Conservation (phyloP, 2,329 filamentous ascomycete species). For the Aspergillus niger region DNA sequence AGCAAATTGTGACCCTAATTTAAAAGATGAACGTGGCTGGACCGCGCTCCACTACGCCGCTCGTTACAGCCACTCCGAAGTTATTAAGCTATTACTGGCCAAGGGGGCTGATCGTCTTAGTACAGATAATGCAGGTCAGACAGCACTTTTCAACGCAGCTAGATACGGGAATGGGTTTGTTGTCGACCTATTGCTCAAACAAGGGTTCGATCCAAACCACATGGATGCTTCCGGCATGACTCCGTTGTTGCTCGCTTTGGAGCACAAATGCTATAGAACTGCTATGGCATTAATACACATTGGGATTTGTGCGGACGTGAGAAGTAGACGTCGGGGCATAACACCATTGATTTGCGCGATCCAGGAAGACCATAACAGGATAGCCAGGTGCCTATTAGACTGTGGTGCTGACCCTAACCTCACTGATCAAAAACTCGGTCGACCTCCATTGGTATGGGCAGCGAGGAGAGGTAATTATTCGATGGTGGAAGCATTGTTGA, state of each 20-base stretch:
- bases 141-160: neutral
- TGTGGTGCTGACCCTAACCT: neutral
- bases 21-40: neutral
- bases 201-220: neutral
- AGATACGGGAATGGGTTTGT: neutral
- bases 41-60: neutral
- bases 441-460: neutral
- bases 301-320: neutral
- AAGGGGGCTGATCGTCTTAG: neutral
- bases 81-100: neutral
- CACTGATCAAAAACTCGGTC: neutral
- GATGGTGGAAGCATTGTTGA: neutral
- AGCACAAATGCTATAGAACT: no score
- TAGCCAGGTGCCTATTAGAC: neutral
- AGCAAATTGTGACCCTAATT: neutral
- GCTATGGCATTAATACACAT: neutral
- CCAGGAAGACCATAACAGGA: neutral
- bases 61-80: no score
- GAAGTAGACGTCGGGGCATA: neutral
- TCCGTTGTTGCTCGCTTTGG: neutral
- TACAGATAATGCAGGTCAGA: neutral
- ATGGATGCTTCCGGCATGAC: neutral
- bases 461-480: neutral
- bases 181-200: neutral
- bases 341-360: neutral